phyloP scores from a whole-genome alignment of 345 rosid species.

The Citrus unshiu region DNA sequence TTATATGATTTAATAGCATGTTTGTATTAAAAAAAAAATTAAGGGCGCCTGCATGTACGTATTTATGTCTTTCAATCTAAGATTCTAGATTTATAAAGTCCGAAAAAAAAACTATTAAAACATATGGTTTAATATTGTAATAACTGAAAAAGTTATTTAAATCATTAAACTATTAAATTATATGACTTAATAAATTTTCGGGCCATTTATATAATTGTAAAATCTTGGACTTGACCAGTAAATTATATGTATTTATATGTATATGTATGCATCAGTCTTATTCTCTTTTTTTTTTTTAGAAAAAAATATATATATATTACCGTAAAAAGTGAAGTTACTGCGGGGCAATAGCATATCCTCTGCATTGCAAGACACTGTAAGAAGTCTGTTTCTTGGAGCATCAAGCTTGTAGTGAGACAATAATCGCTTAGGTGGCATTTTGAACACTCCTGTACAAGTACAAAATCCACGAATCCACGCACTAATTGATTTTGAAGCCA shows the following conservation, averaged over 20 bases:
- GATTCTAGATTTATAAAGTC: too few species aligned
- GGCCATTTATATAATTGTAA: too few species aligned
- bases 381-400: conserved; percentile 51
- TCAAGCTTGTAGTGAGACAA: conserved; percentile 89
- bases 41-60: fast-evolving
- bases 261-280: too few species aligned
- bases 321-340: conserved; percentile 77
- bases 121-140: fast-evolving
- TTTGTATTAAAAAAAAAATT: too few species aligned
- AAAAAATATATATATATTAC: conserved; percentile 27
- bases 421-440: conserved; percentile 85
- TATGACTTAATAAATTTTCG: fast-evolving
- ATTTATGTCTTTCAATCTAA: too few species aligned
- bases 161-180: too few species aligned
- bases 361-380: conserved; percentile 75
- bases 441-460: conserved; percentile 54
- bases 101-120: too few species aligned
- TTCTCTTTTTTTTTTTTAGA: too few species aligned
- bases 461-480: background rate
- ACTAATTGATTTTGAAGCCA: background rate
- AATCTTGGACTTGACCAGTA: too few species aligned
- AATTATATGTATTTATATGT: too few species aligned
- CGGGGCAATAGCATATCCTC: conserved; percentile 91
- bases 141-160: too few species aligned
- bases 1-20: too few species aligned